Conservation (phyloP, 495 filamentous ascomycete genomes). For the Thermochaetoides thermophila region DNA sequence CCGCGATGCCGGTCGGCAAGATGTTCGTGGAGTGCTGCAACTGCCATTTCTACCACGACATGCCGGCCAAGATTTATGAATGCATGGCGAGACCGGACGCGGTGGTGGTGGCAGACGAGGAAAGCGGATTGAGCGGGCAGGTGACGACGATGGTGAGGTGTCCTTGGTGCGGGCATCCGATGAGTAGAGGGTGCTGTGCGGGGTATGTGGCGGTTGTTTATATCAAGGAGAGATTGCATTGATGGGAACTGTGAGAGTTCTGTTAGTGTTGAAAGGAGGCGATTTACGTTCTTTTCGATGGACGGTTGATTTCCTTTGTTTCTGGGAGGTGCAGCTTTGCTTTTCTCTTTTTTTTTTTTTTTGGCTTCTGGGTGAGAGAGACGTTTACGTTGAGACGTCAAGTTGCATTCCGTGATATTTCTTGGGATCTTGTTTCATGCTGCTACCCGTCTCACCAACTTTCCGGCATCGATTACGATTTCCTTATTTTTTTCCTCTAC, state of each 20-base stretch:
- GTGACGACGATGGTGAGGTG: slow-evolving; percentile 49
- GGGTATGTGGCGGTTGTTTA: slow-evolving; percentile 60
- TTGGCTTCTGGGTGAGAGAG: no score
- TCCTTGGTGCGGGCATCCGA: slow-evolving; percentile 65
- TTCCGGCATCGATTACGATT: no score
- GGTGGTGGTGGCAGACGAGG: slow-evolving; percentile 31
- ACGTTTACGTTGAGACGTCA: no score
- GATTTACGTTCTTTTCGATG: background rate
- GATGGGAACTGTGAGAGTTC: background rate
- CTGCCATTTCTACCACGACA: slow-evolving; percentile 71
- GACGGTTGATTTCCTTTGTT: background rate
- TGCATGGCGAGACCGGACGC: slow-evolving; percentile 53
- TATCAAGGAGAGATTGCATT: slow-evolving; percentile 39
- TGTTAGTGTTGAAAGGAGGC: background rate
- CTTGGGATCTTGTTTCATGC: no score
- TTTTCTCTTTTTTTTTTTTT: slow-evolving; percentile 2
- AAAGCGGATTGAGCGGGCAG: slow-evolving; percentile 34
- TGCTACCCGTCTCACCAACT: no score
- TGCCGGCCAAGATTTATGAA: slow-evolving; percentile 60
- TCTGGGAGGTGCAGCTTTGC: background rate
- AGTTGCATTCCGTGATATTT: no score
- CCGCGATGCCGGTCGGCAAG: slow-evolving; percentile 42
- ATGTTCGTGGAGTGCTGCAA: slow-evolving; percentile 69
- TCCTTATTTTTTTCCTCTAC: no score
- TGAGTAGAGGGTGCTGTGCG: slow-evolving; percentile 57